Conservation (phyloP, 306 rosid species). For the Quercus aquifolioides region DNA sequence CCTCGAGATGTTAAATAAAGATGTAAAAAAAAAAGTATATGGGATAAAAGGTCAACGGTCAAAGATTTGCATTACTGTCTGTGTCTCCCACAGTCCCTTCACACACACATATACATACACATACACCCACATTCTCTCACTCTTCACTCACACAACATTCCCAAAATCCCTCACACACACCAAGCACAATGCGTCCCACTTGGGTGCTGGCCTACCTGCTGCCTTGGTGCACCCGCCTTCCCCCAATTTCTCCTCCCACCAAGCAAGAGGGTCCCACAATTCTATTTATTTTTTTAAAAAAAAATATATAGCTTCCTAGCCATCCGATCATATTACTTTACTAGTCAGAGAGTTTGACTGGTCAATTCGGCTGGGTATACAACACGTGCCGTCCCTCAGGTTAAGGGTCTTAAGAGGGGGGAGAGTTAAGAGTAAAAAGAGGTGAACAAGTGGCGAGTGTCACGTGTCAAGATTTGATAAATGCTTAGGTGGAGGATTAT, state of each 20-base stretch:
- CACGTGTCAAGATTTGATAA: slow-evolving; percentile 2
- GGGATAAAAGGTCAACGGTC: slow-evolving; percentile 58
- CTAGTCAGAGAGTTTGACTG: slow-evolving; percentile 41
- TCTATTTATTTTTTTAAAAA: not conserved
- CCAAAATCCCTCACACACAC: slow-evolving; percentile 61
- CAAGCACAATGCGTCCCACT: slow-evolving; percentile 60
- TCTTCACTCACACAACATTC: slow-evolving; percentile 44
- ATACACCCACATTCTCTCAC: slow-evolving; percentile 25
- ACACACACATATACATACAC: not conserved
- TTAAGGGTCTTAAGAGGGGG: not conserved
- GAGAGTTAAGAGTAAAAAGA: not conserved
- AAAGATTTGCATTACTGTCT: slow-evolving; percentile 66
- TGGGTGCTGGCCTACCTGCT: slow-evolving; percentile 62
- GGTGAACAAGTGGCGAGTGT: slow-evolving; percentile 21
- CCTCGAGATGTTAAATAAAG: slow-evolving; percentile 74
- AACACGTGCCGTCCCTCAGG: slow-evolving; percentile 13
- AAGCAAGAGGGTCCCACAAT: not conserved
- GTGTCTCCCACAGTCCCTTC: slow-evolving; percentile 54
- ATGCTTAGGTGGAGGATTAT: not conserved
- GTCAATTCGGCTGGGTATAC: slow-evolving; percentile 9
- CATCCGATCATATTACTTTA: slow-evolving; percentile 39
- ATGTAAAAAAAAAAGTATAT: slow-evolving; percentile 2
- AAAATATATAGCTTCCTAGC: not conserved
- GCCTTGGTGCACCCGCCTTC: slow-evolving; percentile 60
- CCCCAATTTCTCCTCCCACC: slow-evolving; percentile 25